Conservation (phyloP, 208 protist genomes). For the Herpetomonas tarakana region DNA sequence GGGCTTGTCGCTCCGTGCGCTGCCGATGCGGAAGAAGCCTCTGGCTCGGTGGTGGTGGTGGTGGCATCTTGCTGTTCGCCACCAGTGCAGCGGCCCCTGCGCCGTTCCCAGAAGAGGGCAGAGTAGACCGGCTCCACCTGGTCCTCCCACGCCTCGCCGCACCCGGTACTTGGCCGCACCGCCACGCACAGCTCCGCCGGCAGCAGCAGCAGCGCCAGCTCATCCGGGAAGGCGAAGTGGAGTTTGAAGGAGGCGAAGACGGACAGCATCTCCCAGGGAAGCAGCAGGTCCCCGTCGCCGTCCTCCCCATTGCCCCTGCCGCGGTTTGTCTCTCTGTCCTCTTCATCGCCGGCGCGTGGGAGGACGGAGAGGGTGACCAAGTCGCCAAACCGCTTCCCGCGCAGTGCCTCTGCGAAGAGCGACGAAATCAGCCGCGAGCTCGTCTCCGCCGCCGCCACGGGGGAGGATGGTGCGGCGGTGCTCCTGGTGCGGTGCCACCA, state of each 20-base stretch:
- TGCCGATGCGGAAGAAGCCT: too few species aligned
- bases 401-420: constrained; percentile 54
- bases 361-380: constrained; percentile 58
- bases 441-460: constrained; percentile 28
- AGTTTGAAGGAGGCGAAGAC: constrained; percentile 76
- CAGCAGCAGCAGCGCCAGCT: constrained; percentile 54
- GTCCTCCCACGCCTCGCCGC: constrained; percentile 3
- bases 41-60: neutral
- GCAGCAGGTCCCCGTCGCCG: neutral
- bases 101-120: constrained; percentile 72
- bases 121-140: constrained; percentile 35
- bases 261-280: constrained; percentile 37
- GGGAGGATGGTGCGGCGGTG: constrained; percentile 3
- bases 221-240: constrained; percentile 49
- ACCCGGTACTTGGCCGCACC: constrained; percentile 18
- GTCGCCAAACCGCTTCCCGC: constrained; percentile 46
- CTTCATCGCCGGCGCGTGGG: constrained; percentile 10
- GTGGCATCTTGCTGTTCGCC: neutral
- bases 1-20: too few species aligned
- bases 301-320: constrained; percentile 7
- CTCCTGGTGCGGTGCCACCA: constrained; percentile 50
- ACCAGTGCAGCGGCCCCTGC: constrained; percentile 25
- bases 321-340: neutral
- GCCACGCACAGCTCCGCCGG: constrained; percentile 48
- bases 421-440: constrained; percentile 38